These are phyloP conservation scores for Penicillium tannophilum DNA, from an alignment of 495 filamentous ascomycete genomes.

Conservation along the genomic window DNA sequence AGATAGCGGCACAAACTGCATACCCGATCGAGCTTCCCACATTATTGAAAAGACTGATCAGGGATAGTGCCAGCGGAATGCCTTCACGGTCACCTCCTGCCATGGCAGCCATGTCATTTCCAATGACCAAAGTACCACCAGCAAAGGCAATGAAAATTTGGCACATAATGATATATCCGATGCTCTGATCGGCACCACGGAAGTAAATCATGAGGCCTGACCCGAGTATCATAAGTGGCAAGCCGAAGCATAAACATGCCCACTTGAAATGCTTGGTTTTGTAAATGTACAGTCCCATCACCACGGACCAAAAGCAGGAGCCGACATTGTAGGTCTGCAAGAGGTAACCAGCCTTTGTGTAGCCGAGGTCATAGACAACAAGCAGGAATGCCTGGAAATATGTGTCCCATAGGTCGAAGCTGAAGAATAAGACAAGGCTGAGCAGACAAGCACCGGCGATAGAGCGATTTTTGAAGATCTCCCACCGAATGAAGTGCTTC, in stretches of 20 bases:
- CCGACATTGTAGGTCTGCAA: slow-evolving; percentile 69
- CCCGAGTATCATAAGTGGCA: slow-evolving; percentile 64
- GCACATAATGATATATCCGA: slow-evolving; percentile 74
- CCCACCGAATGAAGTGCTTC: slow-evolving; percentile 60
- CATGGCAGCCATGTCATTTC: slow-evolving; percentile 68
- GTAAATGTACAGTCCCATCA: slow-evolving; percentile 59
- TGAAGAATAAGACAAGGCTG: slow-evolving; percentile 57
- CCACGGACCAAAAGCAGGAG: slow-evolving; percentile 61
- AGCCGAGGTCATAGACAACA: slow-evolving; percentile 64
- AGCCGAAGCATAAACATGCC: slow-evolving; percentile 59
- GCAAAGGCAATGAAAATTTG: slow-evolving; percentile 73
- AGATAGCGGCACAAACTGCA: slow-evolving; percentile 63
- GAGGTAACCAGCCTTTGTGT: slow-evolving; percentile 64
- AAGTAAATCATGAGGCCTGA: slow-evolving; percentile 70
- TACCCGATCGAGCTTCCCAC: slow-evolving; percentile 69
- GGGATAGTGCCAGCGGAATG: slow-evolving; percentile 64
- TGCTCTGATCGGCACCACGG: slow-evolving; percentile 57
- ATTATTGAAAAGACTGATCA: slow-evolving; percentile 60
- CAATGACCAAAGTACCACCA: slow-evolving; percentile 45
- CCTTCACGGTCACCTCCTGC: slow-evolving; percentile 57
- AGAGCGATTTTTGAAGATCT: slow-evolving; percentile 63
- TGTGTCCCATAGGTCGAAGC: slow-evolving; percentile 67
- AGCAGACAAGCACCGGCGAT: slow-evolving; percentile 64
- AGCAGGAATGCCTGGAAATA: slow-evolving; percentile 70
- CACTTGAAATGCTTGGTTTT: slow-evolving; percentile 58